Conservation (phyloP, 495 filamentous ascomycete species). For the Xanthoparmelia taractica region DNA sequence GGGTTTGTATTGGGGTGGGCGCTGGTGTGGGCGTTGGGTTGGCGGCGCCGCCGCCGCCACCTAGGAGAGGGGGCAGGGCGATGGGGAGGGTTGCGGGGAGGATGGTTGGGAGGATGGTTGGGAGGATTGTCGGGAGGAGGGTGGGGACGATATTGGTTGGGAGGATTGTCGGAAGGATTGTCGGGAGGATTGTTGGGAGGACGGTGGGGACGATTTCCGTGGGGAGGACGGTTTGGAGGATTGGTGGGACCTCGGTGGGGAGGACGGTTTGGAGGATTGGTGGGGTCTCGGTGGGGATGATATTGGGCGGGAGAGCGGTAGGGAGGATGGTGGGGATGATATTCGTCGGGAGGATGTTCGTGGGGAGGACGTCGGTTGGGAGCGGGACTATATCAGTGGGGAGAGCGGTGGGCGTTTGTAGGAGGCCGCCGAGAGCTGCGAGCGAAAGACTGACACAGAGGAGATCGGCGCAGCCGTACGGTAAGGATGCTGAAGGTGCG, state of each 20-base stretch:
- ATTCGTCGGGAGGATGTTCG: background rate
- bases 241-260: background rate
- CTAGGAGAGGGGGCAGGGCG: background rate
- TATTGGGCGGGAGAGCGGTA: no score
- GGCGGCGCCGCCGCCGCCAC: background rate
- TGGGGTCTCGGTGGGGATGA: background rate
- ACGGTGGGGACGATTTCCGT: background rate
- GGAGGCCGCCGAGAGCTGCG: no score
- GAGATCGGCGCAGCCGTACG: no score
- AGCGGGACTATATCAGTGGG: background rate
- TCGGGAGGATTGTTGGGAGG: no score
- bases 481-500: background rate
- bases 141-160: background rate
- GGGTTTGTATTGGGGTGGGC: no score
- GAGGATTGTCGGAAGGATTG: background rate
- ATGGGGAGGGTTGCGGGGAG: background rate
- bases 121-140: background rate
- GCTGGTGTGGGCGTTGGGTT: background rate
- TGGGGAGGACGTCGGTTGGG: no score
- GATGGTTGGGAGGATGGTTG: background rate
- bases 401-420: no score
- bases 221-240: background rate
- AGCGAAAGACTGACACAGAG: no score
- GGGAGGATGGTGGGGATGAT: background rate
- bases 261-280: background rate